Conservation (phyloP, 176 grass and related monocot genomes). For the Lolium multiflorum region DNA sequence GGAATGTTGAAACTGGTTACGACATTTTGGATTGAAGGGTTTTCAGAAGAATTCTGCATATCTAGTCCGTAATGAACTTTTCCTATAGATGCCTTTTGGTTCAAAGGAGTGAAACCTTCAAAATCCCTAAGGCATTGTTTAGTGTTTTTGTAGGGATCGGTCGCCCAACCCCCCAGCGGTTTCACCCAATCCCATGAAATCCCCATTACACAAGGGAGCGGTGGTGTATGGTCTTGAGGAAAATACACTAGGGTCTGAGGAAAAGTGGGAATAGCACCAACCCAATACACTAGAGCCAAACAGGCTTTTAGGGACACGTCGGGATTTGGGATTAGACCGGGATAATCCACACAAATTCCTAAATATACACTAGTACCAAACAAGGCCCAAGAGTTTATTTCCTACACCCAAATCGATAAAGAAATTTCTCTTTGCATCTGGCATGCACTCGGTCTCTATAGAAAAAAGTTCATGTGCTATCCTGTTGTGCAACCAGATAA, state of each 20-base stretch:
- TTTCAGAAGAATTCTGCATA: background rate
- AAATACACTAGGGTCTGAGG: no score
- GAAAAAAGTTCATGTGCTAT: background rate
- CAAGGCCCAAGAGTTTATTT: background rate
- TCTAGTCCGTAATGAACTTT: background rate
- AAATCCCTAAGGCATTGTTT: background rate
- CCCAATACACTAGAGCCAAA: no score
- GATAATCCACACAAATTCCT: no score
- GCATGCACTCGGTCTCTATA: background rate
- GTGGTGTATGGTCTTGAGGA: no score
- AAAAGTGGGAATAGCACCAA: no score
- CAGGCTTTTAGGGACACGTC: no score
- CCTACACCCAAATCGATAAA: background rate
- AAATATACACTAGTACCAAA: no score
- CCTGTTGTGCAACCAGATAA: conserved; percentile 14
- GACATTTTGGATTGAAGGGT: background rate
- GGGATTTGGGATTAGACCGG: no score
- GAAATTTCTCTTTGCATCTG: background rate
- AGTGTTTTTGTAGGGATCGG: no score
- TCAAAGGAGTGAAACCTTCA: conserved; percentile 1
- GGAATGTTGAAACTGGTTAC: conserved; percentile 16
- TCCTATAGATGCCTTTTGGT: background rate
- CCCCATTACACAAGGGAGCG: no score
- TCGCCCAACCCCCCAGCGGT: no score
- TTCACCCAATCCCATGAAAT: no score